Evolutionary conservation across 108 stramenopile genomes (phyloP).

Genomic region (Cylindrotheca closterium): DNA sequence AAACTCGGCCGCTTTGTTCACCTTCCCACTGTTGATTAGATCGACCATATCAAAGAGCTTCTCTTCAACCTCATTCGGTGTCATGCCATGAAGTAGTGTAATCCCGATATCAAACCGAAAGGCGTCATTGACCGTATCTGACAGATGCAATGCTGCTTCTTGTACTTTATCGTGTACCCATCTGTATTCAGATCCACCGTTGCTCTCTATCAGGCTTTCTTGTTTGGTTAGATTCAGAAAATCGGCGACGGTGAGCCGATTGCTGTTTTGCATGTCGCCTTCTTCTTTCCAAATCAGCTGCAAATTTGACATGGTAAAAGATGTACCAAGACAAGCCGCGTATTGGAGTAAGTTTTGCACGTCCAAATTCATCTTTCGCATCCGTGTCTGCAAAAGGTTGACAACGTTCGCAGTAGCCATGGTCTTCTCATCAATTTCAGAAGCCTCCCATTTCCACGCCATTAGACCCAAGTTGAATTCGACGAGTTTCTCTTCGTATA

Average conservation of each 20-base stretch:
- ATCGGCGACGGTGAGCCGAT: too few species aligned
- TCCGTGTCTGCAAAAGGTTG: slow-evolving; percentile 31
- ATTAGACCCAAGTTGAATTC: background rate
- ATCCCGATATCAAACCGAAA: too few species aligned
- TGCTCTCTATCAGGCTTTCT: too few species aligned
- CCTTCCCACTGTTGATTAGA: too few species aligned
- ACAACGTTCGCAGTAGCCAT: slow-evolving; percentile 23
- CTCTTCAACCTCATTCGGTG: slow-evolving; percentile 8
- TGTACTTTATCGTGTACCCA: too few species aligned
- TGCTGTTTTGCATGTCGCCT: too few species aligned
- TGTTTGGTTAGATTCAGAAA: too few species aligned
- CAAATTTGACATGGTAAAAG: slow-evolving; percentile 8
- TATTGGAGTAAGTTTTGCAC: slow-evolving; percentile 28
- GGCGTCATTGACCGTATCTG: too few species aligned
- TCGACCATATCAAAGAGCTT: slow-evolving; percentile 1
- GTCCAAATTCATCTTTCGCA: slow-evolving; percentile 20
- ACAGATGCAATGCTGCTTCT: too few species aligned
- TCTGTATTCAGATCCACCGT: too few species aligned
- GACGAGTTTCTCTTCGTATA: slow-evolving; percentile 5
- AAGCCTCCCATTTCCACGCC: slow-evolving; percentile 15
- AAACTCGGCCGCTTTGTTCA: too few species aligned
- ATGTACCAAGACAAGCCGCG: slow-evolving; percentile 40
- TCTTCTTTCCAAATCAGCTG: slow-evolving; percentile 2
- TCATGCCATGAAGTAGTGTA: too few species aligned
- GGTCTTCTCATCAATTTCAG: background rate